Base-by-base conservation (phyloP, 2,329 filamentous ascomycete genomes). In the Lasiodiplodia sp. region DNA sequence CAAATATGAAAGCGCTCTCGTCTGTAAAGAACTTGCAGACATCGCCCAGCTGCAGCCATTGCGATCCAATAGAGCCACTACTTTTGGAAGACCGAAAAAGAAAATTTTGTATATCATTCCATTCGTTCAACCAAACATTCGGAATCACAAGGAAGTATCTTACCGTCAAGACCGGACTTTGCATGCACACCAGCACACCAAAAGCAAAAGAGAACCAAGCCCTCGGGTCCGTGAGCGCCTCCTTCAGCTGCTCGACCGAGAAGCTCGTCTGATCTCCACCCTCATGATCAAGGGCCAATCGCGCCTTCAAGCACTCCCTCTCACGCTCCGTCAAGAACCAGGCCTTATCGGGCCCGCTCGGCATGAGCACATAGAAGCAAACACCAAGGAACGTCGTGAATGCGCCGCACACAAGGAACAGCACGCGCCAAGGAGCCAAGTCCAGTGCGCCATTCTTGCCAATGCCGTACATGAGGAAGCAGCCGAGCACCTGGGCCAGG, bases 391-490 rank as follows among this genome's bases (percentile, higher is more conserved):
- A 31, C 8, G n/a, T 72, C 2, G 78, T 81, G n/a, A 80, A 67
- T 16, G 80, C 67, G 0, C 80, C 80, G 28, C 78, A 68, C 57
- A 81, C 74, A 3, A 81, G 71, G 53, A 81, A 81, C 12, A 81
- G 77, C 0, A 79, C 71, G 71, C 78, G 76, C 80, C 80, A 82
- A 14, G 76, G 75, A 21, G 66, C 71, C 4, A 80, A 69, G 2
- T 72, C 66, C 12, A 75, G 73, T 55, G 73, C 72, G 0, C 70
- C 72, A 66, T 83, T 80, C 69, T 81, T 80, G 49, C 83, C 84
- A 64, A 86, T 84, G 44, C 83, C 83, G 71, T 85, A 86, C 82
- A 84, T 85, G n/a, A 85, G 76, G 5, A 85, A 70, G 34, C 76
- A 80, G 11, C 83, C 83, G 47, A 83, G 70, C 37, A 85, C 77